Evolutionary conservation across 2,329 filamentous ascomycete species (phyloP), one percentile per base, ranked within the genome.

Genomic region (Arthrinium phaeospermum): DNA sequence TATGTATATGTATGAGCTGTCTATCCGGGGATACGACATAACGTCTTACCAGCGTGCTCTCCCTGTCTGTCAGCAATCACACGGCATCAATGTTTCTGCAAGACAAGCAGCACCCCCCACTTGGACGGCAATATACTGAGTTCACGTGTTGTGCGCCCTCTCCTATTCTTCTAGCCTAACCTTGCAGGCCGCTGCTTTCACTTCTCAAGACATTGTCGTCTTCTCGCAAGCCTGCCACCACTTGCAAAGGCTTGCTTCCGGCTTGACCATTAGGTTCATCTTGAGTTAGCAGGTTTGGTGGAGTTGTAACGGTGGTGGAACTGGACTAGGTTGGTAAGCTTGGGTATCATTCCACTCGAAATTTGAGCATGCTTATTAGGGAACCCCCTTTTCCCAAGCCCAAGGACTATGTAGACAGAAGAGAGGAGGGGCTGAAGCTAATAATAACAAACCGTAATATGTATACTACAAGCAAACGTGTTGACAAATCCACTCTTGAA

Each of bases 291-390:
- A 64, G 10, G 30, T 64, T 37, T 37, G 34, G 57, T 41, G 57
- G 57, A 64, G 57, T 64, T 64, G 57, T 64, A 64, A 64, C 57
- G 57, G 57, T 64, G 57, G 57, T 64, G 57, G 57, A 64, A 64
- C 57, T 41, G 4, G 57, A 64, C 57, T 64, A 64, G 57, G 57
- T 64, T 64, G 57, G 34, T 41, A 64, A 64, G 57, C 57, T n/a
- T 64, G 57, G 57, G 57, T 64, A 64, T 64, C 57, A 64, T 41
- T 64, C 57, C 57, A 64, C 41, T 64, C 57, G 57, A 41, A 64
- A 64, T 64, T 64, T 64, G 57, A 41, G n/a, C 34, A 41, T 30
- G 30, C 37, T 41, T 41, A 41, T 41, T 41, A 41, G 37, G 49
- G 19, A 61, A 12, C 34, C 51, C 57, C 57, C 57, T 64, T 41